Conservation (phyloP, 2,329 filamentous ascomycete species). For the Pestalotiopsis sp. region DNA sequence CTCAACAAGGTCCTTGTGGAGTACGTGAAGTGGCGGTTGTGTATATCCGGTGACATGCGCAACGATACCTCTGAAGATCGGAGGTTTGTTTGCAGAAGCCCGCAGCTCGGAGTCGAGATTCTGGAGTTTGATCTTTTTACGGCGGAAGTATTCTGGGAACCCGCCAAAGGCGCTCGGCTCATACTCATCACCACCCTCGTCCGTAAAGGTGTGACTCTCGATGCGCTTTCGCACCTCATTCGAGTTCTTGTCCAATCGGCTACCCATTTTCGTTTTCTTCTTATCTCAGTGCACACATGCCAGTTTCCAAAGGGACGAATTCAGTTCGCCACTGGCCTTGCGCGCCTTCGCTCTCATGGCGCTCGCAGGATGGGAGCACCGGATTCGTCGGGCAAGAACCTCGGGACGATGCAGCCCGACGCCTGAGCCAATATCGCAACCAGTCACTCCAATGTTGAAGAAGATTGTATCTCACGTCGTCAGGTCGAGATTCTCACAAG, state of each 20-base stretch:
- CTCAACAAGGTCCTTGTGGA: conserved; percentile 85
- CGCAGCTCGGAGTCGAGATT: conserved; percentile 87
- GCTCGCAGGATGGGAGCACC: not conserved
- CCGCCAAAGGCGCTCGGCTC: conserved; percentile 84
- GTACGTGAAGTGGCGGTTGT: conserved; percentile 84
- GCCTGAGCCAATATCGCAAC: not conserved
- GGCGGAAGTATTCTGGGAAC: conserved; percentile 87
- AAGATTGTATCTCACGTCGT: not conserved
- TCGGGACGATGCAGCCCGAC: not conserved
- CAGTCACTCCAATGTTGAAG: not conserved
- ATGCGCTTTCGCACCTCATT: conserved; percentile 63
- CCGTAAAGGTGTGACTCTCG: conserved; percentile 70
- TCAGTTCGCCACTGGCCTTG: not conserved
- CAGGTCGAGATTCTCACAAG: too few relatives aligned
- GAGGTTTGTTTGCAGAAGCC: conserved; percentile 70
- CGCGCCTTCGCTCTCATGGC: not conserved
- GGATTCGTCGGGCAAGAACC: not conserved
- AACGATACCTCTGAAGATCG: conserved; percentile 88
- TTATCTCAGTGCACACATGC: not conserved
- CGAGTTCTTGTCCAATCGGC: conserved; percentile 65
- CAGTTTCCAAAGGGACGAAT: not conserved
- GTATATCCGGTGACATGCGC: conserved; percentile 96
- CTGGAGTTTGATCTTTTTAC: conserved; percentile 96
- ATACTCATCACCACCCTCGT: conserved; percentile 91
- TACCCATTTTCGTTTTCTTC: conserved; percentile 51